Percentiles rank a stretch among this genome's conserved stretches.
These are phyloP conservation scores for Solanum neorickii DNA, from an alignment of 257 asterid genomes.

Conservation along the genomic window DNA sequence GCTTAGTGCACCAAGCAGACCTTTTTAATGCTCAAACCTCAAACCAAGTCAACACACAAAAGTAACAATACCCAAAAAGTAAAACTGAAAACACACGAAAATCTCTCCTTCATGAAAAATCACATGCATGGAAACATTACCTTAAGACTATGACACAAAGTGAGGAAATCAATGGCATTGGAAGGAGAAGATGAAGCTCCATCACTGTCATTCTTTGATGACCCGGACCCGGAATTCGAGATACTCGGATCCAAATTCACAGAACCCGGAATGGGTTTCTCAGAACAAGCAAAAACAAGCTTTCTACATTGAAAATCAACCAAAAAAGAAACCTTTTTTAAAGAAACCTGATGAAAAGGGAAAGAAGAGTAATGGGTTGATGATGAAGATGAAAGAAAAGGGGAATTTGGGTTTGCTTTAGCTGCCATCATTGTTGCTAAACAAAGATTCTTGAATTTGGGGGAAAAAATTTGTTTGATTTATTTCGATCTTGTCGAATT, in stretches of 20 bases:
- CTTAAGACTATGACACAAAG: conserved; percentile 82
- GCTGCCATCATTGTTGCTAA: not conserved
- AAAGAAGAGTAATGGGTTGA: not conserved
- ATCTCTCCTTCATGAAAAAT: not conserved
- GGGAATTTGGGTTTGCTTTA: not conserved
- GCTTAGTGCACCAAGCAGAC: not conserved
- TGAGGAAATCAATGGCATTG: conserved; percentile 81
- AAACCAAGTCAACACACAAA: not conserved
- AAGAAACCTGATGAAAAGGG: not conserved
- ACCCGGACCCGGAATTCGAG: conserved; percentile 16
- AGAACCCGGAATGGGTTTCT: conserved; percentile 48
- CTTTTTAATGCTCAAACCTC: not conserved
- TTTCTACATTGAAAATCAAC: conserved; percentile 14
- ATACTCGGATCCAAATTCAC: conserved; percentile 26
- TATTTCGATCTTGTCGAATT: not conserved
- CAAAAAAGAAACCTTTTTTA: conserved; percentile 28
- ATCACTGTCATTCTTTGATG: conserved; percentile 6
- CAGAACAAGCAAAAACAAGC: conserved; percentile 36
- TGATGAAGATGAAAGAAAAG: not conserved
- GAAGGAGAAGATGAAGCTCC: conserved; percentile 35
- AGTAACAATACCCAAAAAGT: not conserved
- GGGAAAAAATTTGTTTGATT: not conserved
- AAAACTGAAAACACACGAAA: not conserved
- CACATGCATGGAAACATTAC: conserved; percentile 9
- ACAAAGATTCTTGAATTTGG: not conserved